These are phyloP conservation scores for Nigrospora oryzae DNA, from an alignment of 2,329 filamentous ascomycete genomes.

Conservation along the genomic window DNA sequence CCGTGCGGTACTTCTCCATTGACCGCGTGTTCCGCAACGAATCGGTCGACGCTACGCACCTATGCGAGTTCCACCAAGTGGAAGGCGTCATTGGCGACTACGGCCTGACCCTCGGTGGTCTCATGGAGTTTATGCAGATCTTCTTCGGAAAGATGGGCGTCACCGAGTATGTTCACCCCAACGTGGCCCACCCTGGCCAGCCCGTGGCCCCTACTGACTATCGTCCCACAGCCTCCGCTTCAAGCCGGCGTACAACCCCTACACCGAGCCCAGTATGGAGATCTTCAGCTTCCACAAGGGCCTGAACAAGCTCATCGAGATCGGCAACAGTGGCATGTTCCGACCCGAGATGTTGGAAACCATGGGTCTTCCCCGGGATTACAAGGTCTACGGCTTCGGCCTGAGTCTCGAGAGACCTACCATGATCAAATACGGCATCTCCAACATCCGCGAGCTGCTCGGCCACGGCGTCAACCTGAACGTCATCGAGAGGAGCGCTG, in stretches of 20 bases:
- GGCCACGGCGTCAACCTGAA: constrained; percentile 92
- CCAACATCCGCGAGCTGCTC: constrained; percentile 84
- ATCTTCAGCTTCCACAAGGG: constrained; percentile 94
- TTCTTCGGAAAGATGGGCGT: constrained; percentile 98
- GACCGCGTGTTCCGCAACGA: constrained; percentile 96
- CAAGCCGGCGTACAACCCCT: constrained; percentile 94
- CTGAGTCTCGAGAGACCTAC: constrained; percentile 87
- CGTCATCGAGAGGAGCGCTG: constrained; percentile 87
- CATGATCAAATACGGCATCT: constrained; percentile 91
- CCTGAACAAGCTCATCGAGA: constrained; percentile 86
- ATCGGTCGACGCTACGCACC: constrained; percentile 90
- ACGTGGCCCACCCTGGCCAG: no score
- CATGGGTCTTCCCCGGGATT: constrained; percentile 86
- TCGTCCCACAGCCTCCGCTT: constrained; percentile 63
- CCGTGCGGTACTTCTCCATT: constrained; percentile 95
- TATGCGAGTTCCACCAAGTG: constrained; percentile 97
- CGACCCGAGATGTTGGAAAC: constrained; percentile 92
- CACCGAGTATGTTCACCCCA: constrained; percentile 26
- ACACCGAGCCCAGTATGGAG: constrained; percentile 96
- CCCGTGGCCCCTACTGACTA: neutral
- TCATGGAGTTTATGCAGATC: constrained; percentile 88
- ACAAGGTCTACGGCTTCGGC: constrained; percentile 92
- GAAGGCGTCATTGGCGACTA: constrained; percentile 99
- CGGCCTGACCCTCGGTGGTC: constrained; percentile 78
- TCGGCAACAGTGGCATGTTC: constrained; percentile 99